Evolutionary conservation across 1,284 basidiomycete genomes (phyloP), one percentile per base, ranked within the genome.

Genomic region (Irpex sp.): DNA sequence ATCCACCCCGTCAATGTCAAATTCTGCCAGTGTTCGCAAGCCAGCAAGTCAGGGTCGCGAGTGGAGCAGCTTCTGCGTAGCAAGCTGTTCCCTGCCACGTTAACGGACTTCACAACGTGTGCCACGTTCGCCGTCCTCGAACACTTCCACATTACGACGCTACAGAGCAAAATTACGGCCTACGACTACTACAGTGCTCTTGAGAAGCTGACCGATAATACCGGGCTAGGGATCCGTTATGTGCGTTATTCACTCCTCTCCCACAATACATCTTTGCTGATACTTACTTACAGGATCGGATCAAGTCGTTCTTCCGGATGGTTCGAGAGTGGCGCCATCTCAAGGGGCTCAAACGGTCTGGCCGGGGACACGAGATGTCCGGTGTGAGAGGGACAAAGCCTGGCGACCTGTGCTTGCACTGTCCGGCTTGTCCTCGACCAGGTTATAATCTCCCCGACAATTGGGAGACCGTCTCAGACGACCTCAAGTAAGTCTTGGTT

Each of bases 111-210:
- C 4, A 31, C 55, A 5, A 63, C 62, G 11, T 51, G 33, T 31
- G 31, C 4, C 57, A 63, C 65, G 4, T 59, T 66, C 47, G 15
- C 11, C 2, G 15, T 61, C 17, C 60, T 66, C 1, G 55, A 54
- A 9, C 51, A 57, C 1, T 64, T 61, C 53, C 62, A 66, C 35
- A 26, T 59, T 13, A 31, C 55, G 2, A 63, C 55, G 7, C 60
- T 66, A 6, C 65, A 64, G 31, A 49, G 57, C 49, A 66, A 66
- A 51, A 5, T 60, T 13, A 59, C 65, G 1, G 60, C 60, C 5
- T 64, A 59, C 33, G 62, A 66, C 36, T 66, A 49, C 49, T 66
- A 66, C 54, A 15, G 17, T 9, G 19, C 60, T 2, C 37, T 66
- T 1, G 33, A 39, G 19, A 56, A 46, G 35, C 31, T 63, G 3